phyloP scores from a whole-genome alignment of 805 yeast species.

The Metschnikowia reukaufii region DNA sequence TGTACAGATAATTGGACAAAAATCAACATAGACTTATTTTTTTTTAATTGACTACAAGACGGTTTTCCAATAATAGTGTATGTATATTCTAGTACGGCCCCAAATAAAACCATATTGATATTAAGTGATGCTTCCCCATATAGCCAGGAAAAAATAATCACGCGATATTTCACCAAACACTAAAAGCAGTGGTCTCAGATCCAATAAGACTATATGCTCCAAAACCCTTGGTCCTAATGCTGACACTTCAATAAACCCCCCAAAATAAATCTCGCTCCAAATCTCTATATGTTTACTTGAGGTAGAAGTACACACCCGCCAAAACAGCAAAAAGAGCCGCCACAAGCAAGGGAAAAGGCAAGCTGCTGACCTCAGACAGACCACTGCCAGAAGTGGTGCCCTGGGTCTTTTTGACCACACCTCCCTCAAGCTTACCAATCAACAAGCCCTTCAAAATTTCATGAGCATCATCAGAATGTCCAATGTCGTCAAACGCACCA shows the following conservation, averaged over 20 bases:
- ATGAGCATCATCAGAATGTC: slow-evolving; percentile 96
- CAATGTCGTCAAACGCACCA: slow-evolving; percentile 74
- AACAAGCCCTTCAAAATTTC: slow-evolving; percentile 66
- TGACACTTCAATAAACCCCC: too few relatives aligned
- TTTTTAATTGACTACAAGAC: neutral
- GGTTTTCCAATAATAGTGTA: neutral
- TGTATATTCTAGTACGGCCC: neutral
- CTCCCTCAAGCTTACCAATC: slow-evolving; percentile 79
- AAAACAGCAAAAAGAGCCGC: slow-evolving; percentile 19
- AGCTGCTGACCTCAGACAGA: slow-evolving; percentile 15
- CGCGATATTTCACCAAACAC: too few relatives aligned
- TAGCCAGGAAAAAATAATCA: too few relatives aligned
- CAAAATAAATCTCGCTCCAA: too few relatives aligned
- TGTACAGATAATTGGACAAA: too few relatives aligned
- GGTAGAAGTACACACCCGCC: slow-evolving; percentile 23
- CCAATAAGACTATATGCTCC: neutral
- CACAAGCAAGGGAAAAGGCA: slow-evolving; percentile 22
- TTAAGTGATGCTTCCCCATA: too few relatives aligned
- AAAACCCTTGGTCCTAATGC: too few relatives aligned
- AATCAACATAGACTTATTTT: neutral
- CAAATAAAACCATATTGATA: neutral
- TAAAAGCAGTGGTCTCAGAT: too few relatives aligned
- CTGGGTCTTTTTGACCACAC: slow-evolving; percentile 35
- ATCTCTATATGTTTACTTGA: too few relatives aligned
- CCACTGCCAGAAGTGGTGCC: slow-evolving; percentile 14